These are phyloP conservation scores for Lactifluus hygrophoroides DNA, from an alignment of 768 basidiomycete species.

Conservation along the genomic window DNA sequence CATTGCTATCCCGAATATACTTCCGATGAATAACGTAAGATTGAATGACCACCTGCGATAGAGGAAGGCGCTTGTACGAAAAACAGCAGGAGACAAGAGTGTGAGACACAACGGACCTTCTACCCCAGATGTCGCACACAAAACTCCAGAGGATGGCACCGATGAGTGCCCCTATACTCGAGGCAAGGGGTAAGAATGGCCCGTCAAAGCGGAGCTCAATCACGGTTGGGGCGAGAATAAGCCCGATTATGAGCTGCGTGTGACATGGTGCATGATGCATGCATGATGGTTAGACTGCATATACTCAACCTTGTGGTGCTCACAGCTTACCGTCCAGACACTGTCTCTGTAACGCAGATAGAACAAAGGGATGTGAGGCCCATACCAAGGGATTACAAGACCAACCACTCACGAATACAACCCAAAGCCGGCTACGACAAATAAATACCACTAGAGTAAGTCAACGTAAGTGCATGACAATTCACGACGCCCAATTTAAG, in stretches of 20 bases:
- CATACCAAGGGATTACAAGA: background rate
- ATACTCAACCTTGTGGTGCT: background rate
- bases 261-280: no score
- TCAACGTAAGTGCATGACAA: no score
- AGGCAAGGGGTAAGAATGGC: slow-evolving; percentile 43
- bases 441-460: slow-evolving; percentile 41
- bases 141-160: slow-evolving; percentile 45
- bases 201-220: slow-evolving; percentile 41
- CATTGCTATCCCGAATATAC: slow-evolving; percentile 44
- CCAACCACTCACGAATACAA: slow-evolving; percentile 55
- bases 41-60: slow-evolving; percentile 42
- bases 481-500: background rate
- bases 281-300: background rate
- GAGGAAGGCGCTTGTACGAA: background rate
- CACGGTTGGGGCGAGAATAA: slow-evolving; percentile 40
- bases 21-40: slow-evolving; percentile 44
- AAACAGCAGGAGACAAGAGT: background rate
- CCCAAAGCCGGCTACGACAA: slow-evolving; percentile 63
- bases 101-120: slow-evolving; percentile 28
- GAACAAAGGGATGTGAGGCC: background rate
- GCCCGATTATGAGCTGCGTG: slow-evolving; percentile 32
- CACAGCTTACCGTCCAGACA: slow-evolving; percentile 54
- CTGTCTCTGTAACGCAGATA: slow-evolving; percentile 43
- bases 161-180: slow-evolving; percentile 44
- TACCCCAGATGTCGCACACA: slow-evolving; percentile 45